Evolutionary conservation across 495 filamentous ascomycete genomes (phyloP).

Genomic region (Podospora pseudopauciseta): DNA sequence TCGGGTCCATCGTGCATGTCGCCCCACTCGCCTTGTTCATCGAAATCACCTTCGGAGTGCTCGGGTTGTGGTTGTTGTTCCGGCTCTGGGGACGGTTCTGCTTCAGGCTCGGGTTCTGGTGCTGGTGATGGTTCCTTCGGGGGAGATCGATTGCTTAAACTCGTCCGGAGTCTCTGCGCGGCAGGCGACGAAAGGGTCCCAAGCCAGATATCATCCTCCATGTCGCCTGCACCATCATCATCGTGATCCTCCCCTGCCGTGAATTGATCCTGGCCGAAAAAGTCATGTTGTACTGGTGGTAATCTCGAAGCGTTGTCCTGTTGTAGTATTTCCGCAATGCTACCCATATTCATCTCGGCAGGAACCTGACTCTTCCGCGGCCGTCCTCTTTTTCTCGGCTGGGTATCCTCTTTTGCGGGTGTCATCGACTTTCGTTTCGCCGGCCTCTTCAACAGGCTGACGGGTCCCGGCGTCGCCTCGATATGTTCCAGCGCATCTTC

Average conservation of each 20-base stretch:
- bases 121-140: background rate
- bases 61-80: conserved; percentile 13
- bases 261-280: conserved; percentile 2
- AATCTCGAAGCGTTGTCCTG: conserved; percentile 20
- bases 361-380: conserved; percentile 26
- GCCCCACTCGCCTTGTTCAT: conserved; percentile 19
- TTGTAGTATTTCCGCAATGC: conserved; percentile 14
- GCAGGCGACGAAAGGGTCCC: conserved; percentile 28
- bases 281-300: background rate
- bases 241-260: background rate
- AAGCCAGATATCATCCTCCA: conserved; percentile 38
- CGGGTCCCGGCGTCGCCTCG: conserved; percentile 25
- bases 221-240: conserved; percentile 9
- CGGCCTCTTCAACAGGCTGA: background rate
- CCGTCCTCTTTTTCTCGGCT: conserved; percentile 31
- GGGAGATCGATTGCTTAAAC: background rate
- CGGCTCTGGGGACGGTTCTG: background rate
- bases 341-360: conserved; percentile 9
- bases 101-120: background rate
- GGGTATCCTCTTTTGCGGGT: conserved; percentile 20
- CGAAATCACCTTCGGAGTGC: conserved; percentile 18
- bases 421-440: conserved; percentile 34
- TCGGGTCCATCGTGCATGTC: conserved; percentile 17
- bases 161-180: conserved; percentile 12
- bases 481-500: conserved; percentile 18